These are phyloP conservation scores for Stylonectria norvegica DNA, from an alignment of 2,329 filamentous ascomycete species.

Conservation along the genomic window DNA sequence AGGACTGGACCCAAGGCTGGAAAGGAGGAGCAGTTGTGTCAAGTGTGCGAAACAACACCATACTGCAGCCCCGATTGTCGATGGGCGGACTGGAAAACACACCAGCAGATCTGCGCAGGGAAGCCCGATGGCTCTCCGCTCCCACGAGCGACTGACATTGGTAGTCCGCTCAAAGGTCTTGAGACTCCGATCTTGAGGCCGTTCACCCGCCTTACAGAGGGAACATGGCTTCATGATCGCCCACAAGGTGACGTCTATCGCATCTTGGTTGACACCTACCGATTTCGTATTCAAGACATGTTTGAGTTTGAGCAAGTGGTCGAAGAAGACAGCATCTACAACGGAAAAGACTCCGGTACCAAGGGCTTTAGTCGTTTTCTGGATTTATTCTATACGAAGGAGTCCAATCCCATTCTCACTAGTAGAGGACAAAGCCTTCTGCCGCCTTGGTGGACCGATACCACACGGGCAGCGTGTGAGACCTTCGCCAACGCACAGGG, in stretches of 20 bases:
- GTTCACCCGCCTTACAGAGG: constrained; percentile 38
- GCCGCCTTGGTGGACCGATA: constrained; percentile 43
- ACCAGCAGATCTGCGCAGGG: constrained; percentile 45
- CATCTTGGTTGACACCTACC: constrained; percentile 47
- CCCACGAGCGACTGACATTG: not conserved
- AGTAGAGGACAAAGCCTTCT: too few species aligned
- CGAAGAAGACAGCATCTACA: constrained; percentile 31
- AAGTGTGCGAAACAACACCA: constrained; percentile 41
- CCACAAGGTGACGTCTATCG: constrained; percentile 42
- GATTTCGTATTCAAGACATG: constrained; percentile 42
- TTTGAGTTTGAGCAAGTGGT: constrained; percentile 25
- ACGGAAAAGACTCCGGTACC: constrained; percentile 17
- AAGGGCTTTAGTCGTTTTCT: constrained; percentile 40
- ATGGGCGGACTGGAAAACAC: constrained; percentile 47
- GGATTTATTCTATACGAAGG: constrained; percentile 19
- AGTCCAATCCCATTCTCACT: constrained; percentile 13
- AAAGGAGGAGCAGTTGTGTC: too few species aligned
- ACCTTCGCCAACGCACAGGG: constrained; percentile 31
- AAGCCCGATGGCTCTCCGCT: constrained; percentile 9
- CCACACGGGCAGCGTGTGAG: constrained; percentile 39
- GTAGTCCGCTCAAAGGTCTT: constrained; percentile 28
- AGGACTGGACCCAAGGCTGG: too few species aligned
- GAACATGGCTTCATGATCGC: constrained; percentile 43
- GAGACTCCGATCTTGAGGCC: constrained; percentile 31
- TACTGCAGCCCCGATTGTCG: constrained; percentile 55